These are phyloP conservation scores for Aspergillus leporis DNA, from an alignment of 495 filamentous ascomycete species.

Conservation along the genomic window DNA sequence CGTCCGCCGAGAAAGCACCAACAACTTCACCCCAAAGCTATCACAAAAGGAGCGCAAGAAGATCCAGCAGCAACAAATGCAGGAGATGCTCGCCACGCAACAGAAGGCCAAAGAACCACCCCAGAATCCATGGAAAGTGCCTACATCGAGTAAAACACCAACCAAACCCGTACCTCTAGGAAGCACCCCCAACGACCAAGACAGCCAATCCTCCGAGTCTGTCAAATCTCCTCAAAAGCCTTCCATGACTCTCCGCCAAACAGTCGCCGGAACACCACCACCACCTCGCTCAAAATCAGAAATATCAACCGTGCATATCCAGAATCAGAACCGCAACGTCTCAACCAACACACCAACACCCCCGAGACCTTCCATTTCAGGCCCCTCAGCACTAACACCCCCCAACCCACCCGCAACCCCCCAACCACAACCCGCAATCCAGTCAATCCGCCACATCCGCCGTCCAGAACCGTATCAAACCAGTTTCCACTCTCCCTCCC, in stretches of 20 bases:
- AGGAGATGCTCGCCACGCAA: conserved; percentile 50
- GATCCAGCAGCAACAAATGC: conserved; percentile 67
- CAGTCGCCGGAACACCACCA: conserved; percentile 53
- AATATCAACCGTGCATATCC: conserved; percentile 29
- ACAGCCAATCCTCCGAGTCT: conserved; percentile 21
- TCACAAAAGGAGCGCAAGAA: conserved; percentile 92
- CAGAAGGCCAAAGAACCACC: conserved; percentile 48
- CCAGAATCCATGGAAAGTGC: conserved; percentile 73
- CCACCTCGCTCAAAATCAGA: conserved; percentile 18
- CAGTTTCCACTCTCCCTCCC: conserved; percentile 45
- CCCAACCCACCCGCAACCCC: conserved; percentile 23
- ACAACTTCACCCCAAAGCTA: conserved; percentile 53
- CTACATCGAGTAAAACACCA: conserved; percentile 25
- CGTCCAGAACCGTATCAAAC: conserved; percentile 40
- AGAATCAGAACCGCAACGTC: conserved; percentile 30
- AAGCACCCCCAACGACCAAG: conserved; percentile 22
- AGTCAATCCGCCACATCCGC: conserved; percentile 51
- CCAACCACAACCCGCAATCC: conserved; percentile 38
- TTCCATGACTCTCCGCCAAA: conserved; percentile 63
- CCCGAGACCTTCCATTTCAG: conserved; percentile 24
- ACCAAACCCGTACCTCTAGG: conserved; percentile 23
- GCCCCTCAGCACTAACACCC: conserved; percentile 22
- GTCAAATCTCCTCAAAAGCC: conserved; percentile 41
- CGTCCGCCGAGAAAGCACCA: conserved; percentile 36
- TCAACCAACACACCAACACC: conserved; percentile 26